phyloP scores from a whole-genome alignment of 2,329 filamentous ascomycete genomes.

The Aspergillus persii region DNA sequence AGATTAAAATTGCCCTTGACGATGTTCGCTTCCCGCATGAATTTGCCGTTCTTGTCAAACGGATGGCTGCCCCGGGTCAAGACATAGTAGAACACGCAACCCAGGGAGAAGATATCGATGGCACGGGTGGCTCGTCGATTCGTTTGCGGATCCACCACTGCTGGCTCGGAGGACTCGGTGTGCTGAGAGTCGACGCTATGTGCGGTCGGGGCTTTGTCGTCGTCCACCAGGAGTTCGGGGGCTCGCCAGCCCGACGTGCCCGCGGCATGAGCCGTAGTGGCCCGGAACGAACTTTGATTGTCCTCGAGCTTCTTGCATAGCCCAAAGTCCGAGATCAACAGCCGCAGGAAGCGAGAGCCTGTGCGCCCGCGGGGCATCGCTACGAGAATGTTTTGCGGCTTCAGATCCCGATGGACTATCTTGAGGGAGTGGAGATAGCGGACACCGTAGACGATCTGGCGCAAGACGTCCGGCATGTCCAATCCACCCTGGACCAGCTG shows the following conservation, averaged over 20 bases:
- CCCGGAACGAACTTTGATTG: constrained; percentile 89
- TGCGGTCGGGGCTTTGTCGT: constrained; percentile 56
- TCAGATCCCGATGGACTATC: constrained; percentile 95
- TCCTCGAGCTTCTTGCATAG: constrained; percentile 96
- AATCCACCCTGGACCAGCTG: constrained; percentile 64
- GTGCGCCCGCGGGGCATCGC: constrained; percentile 55
- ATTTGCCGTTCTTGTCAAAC: constrained; percentile 89
- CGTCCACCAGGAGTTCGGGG: constrained; percentile 83
- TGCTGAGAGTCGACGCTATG: constrained; percentile 34
- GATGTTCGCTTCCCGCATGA: constrained; percentile 96
- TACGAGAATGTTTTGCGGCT: constrained; percentile 95
- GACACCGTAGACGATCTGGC: constrained; percentile 86
- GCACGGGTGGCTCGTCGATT: constrained; percentile 86
- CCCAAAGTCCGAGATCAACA: constrained; percentile 96
- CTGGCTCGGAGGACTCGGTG: constrained; percentile 47
- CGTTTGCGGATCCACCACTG: constrained; percentile 54
- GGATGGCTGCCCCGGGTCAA: constrained; percentile 88
- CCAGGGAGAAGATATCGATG: constrained; percentile 96
- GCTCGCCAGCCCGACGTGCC: constrained; percentile 97
- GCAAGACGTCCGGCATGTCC: constrained; percentile 75
- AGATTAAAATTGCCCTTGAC: constrained; percentile 81
- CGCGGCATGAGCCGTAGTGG: constrained; percentile 87
- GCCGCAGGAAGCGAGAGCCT: constrained; percentile 65
- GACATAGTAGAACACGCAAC: constrained; percentile 99
- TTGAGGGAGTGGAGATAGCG: constrained; percentile 85